A percentile compares a stretch with the other conserved stretches of the same genome.
phyloP scores from a whole-genome alignment of 805 yeast species.

The Metschnikowia lunata region DNA sequence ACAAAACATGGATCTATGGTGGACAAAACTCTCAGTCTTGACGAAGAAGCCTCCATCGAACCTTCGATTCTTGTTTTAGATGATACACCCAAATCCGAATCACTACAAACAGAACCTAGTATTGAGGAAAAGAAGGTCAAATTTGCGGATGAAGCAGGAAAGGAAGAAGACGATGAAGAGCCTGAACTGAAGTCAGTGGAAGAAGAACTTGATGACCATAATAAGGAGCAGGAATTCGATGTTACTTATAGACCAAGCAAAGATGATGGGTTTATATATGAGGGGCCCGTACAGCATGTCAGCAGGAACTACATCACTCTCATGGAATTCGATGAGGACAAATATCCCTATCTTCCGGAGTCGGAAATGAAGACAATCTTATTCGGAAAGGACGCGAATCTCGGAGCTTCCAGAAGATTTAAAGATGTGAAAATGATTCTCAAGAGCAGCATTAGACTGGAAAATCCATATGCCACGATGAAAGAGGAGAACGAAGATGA shows the following conservation, averaged over 20 bases:
- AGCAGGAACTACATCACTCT: slow-evolving; percentile 52
- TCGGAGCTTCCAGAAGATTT: slow-evolving; percentile 50
- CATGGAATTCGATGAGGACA: slow-evolving; percentile 42
- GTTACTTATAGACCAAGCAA: slow-evolving; percentile 7
- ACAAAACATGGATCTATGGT: too few relatives aligned
- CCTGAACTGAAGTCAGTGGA: neutral
- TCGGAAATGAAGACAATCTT: slow-evolving; percentile 32
- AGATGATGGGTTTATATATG: slow-evolving; percentile 33
- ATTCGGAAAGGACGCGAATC: slow-evolving; percentile 58
- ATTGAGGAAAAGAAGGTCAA: neutral
- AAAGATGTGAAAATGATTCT: slow-evolving; percentile 50
- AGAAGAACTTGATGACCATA: too few relatives aligned
- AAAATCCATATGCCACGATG: slow-evolving; percentile 34
- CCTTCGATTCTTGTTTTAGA: too few relatives aligned
- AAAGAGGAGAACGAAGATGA: slow-evolving; percentile 31
- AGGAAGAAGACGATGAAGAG: neutral
- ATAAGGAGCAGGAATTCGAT: neutral
- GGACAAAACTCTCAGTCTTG: too few relatives aligned
- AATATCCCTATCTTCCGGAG: slow-evolving; percentile 21
- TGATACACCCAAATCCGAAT: too few relatives aligned
- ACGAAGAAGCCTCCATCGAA: too few relatives aligned
- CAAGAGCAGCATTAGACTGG: slow-evolving; percentile 30
- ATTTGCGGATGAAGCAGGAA: neutral
- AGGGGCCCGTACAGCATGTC: slow-evolving; percentile 68
- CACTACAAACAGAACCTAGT: too few relatives aligned